Evolutionary conservation across 208 protist genomes (phyloP).

Genomic region (Porcisia deanei): DNA sequence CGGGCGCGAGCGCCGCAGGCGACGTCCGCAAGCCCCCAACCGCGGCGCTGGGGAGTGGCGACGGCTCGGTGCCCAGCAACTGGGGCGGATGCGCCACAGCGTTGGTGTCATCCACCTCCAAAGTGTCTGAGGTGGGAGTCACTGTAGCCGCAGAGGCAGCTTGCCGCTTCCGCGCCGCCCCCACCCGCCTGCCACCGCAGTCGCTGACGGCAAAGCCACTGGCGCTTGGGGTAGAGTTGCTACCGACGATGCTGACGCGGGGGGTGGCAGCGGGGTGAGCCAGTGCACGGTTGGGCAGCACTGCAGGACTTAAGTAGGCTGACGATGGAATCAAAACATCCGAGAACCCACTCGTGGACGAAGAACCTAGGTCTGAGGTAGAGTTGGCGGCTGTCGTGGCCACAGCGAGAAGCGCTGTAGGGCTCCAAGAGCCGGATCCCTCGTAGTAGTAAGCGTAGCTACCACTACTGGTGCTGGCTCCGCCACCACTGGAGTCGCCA

Average conservation of each 20-base stretch:
- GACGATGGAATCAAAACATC: neutral
- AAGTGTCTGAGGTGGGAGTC: slow-evolving; percentile 1
- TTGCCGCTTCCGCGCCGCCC: neutral
- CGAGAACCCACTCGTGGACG: neutral
- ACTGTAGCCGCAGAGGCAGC: neutral
- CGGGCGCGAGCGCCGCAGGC: neutral
- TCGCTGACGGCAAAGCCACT: neutral
- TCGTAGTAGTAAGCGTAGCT: slow-evolving; percentile 17
- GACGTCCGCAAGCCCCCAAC: neutral
- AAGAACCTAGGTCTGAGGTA: neutral
- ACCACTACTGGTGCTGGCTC: neutral
- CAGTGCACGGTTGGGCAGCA: neutral
- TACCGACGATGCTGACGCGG: neutral
- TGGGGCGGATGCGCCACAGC: slow-evolving; percentile 1
- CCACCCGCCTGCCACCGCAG: neutral
- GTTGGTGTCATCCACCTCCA: slow-evolving; percentile 1
- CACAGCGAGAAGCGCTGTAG: neutral
- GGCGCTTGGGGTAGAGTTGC: neutral
- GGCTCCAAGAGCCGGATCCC: slow-evolving; percentile 6
- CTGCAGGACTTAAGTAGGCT: neutral
- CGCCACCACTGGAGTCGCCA: neutral
- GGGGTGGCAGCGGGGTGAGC: neutral
- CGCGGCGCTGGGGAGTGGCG: neutral
- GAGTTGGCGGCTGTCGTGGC: neutral
- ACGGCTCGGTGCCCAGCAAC: neutral